Conservation (phyloP, 2,329 filamentous ascomycete genomes). For the Coniella lustricola region DNA sequence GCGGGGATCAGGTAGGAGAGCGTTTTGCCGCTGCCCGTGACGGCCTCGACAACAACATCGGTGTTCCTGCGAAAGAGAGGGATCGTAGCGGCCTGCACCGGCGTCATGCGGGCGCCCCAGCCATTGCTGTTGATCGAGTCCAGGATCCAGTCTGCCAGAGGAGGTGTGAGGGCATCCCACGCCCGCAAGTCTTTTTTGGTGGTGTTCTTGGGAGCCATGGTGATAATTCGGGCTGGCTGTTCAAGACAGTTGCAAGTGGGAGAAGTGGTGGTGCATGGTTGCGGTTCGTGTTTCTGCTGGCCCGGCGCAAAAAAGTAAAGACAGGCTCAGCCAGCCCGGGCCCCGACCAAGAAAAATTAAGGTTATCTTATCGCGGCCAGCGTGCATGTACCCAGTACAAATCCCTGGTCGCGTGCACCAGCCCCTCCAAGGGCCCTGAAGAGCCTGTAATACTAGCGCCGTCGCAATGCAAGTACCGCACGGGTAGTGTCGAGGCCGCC, state of each 20-base stretch:
- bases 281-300: background rate
- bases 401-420: slow-evolving; percentile 12
- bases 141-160: slow-evolving; percentile 75
- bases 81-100: slow-evolving; percentile 88
- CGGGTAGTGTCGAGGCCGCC: background rate
- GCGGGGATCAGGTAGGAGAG: slow-evolving; percentile 74
- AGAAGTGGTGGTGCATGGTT: background rate
- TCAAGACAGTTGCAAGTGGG: background rate
- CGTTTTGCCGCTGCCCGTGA: slow-evolving; percentile 88
- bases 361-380: slow-evolving; percentile 11
- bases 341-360: slow-evolving; percentile 13
- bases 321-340: no score
- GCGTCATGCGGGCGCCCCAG: slow-evolving; percentile 73
- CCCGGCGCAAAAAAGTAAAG: background rate
- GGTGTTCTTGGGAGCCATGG: slow-evolving; percentile 28
- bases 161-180: slow-evolving; percentile 64
- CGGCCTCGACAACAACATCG: slow-evolving; percentile 86
- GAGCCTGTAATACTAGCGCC: background rate
- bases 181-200: slow-evolving; percentile 40
- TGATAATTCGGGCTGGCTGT: background rate
- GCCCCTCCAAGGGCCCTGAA: slow-evolving; percentile 3
- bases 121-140: slow-evolving; percentile 72
- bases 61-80: slow-evolving; percentile 85
- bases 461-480: background rate
- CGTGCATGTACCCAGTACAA: background rate